Percentiles rank a stretch among this genome's conserved stretches.
These are phyloP conservation scores for Amanita rubescens DNA, from an alignment of 768 basidiomycete genomes.

Conservation along the genomic window DNA sequence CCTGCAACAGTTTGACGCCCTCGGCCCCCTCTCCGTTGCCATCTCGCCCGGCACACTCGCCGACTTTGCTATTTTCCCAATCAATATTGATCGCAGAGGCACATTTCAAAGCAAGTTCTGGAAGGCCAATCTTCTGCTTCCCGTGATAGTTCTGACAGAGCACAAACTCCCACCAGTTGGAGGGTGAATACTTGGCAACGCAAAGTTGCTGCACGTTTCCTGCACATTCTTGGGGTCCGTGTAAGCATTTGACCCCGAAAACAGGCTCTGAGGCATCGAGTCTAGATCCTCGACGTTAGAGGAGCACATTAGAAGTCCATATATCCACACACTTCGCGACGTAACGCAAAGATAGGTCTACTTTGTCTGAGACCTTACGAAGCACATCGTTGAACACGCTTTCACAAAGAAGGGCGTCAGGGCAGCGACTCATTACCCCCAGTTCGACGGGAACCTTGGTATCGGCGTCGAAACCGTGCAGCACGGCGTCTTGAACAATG, in stretches of 20 bases:
- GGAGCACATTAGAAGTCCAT: neutral
- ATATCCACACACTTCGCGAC: constrained; percentile 57
- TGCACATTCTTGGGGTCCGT: constrained; percentile 75
- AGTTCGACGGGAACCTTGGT: constrained; percentile 41
- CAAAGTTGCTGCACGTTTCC: constrained; percentile 91
- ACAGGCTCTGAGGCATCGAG: constrained; percentile 50
- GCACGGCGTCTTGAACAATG: constrained; percentile 1
- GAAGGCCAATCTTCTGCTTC: constrained; percentile 52
- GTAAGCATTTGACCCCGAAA: constrained; percentile 78
- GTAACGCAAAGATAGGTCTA: constrained; percentile 65
- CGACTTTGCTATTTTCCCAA: constrained; percentile 56
- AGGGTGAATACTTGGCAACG: constrained; percentile 49
- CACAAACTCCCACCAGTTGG: constrained; percentile 79
- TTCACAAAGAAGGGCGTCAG: constrained; percentile 82
- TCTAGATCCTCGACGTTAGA: constrained; percentile 27
- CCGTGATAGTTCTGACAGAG: constrained; percentile 74
- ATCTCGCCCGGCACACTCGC: constrained; percentile 51
- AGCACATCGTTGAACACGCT: constrained; percentile 67
- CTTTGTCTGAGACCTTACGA: constrained; percentile 49
- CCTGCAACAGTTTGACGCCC: constrained; percentile 54
- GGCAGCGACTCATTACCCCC: constrained; percentile 55
- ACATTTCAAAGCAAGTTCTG: constrained; percentile 59
- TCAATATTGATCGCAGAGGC: constrained; percentile 56
- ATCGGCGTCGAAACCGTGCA: constrained; percentile 10
- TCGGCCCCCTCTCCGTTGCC: constrained; percentile 58